Percentiles rank a stretch among this genome's conserved stretches.
Conservation (phyloP, 208 protist species). For the Trypanosoma vivax region DNA sequence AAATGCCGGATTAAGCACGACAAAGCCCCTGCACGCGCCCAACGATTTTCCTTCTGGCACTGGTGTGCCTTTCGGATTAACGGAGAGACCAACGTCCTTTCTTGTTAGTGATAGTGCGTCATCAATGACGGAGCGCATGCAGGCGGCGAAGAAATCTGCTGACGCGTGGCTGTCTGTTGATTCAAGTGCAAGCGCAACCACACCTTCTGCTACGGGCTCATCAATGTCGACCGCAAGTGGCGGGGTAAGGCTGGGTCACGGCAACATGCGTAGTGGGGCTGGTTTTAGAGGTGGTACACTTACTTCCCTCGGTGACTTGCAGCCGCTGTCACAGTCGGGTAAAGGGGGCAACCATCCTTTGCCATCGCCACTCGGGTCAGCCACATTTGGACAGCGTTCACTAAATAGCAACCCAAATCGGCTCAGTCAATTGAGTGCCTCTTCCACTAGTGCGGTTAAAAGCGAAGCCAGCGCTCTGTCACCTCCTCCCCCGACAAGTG, state of each 20-base stretch:
- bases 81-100: slow-evolving; percentile 6
- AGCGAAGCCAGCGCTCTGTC: background rate
- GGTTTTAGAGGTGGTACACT: background rate
- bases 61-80: no score
- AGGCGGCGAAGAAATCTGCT: background rate
- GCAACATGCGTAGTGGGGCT: slow-evolving; percentile 1
- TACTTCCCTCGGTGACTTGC: no score
- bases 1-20: background rate
- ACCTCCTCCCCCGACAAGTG: background rate
- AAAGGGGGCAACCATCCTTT: no score
- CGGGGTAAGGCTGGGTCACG: background rate
- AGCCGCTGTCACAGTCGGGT: no score
- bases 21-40: background rate
- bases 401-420: background rate
- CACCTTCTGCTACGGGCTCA: no score
- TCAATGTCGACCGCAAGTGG: no score
- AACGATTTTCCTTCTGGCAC: background rate
- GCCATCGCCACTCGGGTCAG: background rate
- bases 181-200: background rate
- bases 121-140: slow-evolving; percentile 13
- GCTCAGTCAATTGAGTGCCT: background rate
- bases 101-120: slow-evolving; percentile 13
- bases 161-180: slow-evolving; percentile 1
- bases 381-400: background rate
- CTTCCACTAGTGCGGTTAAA: background rate